Conservation (phyloP, 225 moss, liverwort and hornwort species). For the Sphagnum tenellum region DNA sequence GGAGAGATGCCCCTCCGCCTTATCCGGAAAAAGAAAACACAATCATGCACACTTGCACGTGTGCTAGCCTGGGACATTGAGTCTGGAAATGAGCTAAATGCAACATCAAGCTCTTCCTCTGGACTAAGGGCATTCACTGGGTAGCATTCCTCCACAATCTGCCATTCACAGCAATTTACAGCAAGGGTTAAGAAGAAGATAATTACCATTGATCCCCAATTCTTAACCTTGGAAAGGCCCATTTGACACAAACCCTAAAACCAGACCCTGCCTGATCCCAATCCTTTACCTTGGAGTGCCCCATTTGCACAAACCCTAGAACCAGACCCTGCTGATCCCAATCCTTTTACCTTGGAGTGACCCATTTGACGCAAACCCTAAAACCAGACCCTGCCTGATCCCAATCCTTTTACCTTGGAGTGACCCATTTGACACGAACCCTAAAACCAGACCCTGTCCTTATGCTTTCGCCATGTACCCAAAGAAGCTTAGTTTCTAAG, state of each 20-base stretch:
- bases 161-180: constrained; percentile 5
- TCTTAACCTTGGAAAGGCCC: too few relatives aligned
- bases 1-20: constrained; percentile 72
- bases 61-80: constrained; percentile 98
- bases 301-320: not conserved
- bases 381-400: not conserved
- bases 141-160: constrained; percentile 91
- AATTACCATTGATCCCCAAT: not conserved
- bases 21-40: constrained; percentile 91
- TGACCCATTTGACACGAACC: not conserved
- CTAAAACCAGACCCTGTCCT: not conserved
- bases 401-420: not conserved
- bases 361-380: not conserved
- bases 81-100: constrained; percentile 97
- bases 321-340: not conserved
- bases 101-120: constrained; percentile 98
- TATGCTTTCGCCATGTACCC: not conserved
- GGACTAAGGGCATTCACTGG: constrained; percentile 72
- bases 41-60: constrained; percentile 96
- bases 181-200: constrained; percentile 9
- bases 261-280: too few relatives aligned
- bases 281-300: too few relatives aligned
- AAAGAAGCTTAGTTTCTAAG: not conserved
- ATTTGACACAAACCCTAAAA: too few relatives aligned
- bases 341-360: too few relatives aligned